phyloP scores from a whole-genome alignment of 2,329 filamentous ascomycete species.

The Metarhizium sp. region DNA sequence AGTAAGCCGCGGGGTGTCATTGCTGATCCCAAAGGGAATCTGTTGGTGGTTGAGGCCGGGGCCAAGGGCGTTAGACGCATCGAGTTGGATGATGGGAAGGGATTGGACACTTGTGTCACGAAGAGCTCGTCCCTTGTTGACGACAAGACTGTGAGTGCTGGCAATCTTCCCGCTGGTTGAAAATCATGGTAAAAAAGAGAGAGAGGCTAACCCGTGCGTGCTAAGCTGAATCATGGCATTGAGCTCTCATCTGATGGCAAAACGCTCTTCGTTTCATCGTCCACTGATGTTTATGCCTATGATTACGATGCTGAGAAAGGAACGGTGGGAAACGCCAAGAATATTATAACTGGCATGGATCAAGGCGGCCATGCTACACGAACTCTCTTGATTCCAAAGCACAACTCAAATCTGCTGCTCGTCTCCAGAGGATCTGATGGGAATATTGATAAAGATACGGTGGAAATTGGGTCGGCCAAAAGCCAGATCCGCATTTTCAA shows the following conservation, averaged over 20 bases:
- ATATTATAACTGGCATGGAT: slow-evolving; percentile 48
- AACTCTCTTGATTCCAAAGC: slow-evolving; percentile 48
- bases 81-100: slow-evolving; percentile 20
- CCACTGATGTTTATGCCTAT: slow-evolving; percentile 47
- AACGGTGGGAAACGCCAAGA: slow-evolving; percentile 31
- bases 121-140: slow-evolving; percentile 18
- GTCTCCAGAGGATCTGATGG: slow-evolving; percentile 50
- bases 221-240: slow-evolving; percentile 40
- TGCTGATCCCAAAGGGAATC: slow-evolving; percentile 25
- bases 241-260: slow-evolving; percentile 35
- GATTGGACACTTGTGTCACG: slow-evolving; percentile 18
- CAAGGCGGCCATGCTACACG: slow-evolving; percentile 51
- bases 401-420: slow-evolving; percentile 43
- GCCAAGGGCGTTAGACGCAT: slow-evolving; percentile 22
- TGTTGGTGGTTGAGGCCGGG: slow-evolving; percentile 24
- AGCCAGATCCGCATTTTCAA: slow-evolving; percentile 48
- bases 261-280: slow-evolving; percentile 41
- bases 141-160: slow-evolving; percentile 15
- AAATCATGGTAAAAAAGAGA: neutral
- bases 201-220: neutral
- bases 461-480: slow-evolving; percentile 39
- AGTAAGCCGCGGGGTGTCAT: slow-evolving; percentile 21
- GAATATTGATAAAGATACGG: slow-evolving; percentile 46
- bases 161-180: neutral
- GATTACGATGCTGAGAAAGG: slow-evolving; percentile 43